phyloP scores from a whole-genome alignment of 1,284 basidiomycete genomes.

The Cryptococcus jaspeensis region DNA sequence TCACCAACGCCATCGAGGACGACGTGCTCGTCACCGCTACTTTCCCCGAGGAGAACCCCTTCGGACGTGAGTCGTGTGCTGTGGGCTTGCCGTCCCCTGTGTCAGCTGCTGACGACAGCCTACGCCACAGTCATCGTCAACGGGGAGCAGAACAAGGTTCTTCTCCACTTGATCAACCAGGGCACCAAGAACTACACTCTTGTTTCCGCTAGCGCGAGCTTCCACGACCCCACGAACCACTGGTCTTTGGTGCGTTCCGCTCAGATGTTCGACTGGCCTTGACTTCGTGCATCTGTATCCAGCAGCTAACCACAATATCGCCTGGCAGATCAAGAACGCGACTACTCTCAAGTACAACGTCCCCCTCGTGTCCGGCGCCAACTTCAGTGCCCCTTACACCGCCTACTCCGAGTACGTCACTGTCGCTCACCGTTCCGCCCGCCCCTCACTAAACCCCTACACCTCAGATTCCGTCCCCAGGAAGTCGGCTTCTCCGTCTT shows the following conservation, averaged over 20 bases:
- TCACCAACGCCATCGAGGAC: slow-evolving; percentile 30
- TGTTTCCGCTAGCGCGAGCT: slow-evolving; percentile 66
- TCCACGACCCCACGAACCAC: slow-evolving; percentile 67
- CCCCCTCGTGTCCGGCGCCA: slow-evolving; percentile 62
- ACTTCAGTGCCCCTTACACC: slow-evolving; percentile 68
- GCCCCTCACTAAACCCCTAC: slow-evolving; percentile 50
- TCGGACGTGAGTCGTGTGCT: slow-evolving; percentile 65
- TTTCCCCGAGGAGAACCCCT: slow-evolving; percentile 74
- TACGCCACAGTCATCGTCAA: slow-evolving; percentile 71
- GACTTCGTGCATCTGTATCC: neutral
- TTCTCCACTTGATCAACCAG: slow-evolving; percentile 70
- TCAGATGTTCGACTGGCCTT: neutral
- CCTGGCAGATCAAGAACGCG: slow-evolving; percentile 53
- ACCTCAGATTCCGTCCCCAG: slow-evolving; percentile 62
- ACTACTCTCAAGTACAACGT: slow-evolving; percentile 64
- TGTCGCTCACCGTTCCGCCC: neutral
- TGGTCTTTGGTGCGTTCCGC: slow-evolving; percentile 62
- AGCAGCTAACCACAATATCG: neutral
- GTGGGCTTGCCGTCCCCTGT: neutral
- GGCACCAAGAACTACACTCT: slow-evolving; percentile 74
- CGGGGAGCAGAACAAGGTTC: slow-evolving; percentile 73
- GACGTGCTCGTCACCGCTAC: slow-evolving; percentile 63
- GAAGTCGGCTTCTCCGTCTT: slow-evolving; percentile 75
- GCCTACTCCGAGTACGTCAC: slow-evolving; percentile 79
- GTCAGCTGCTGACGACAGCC: neutral